Base-by-base conservation (phyloP, 225 moss, liverwort and hornwort genomes). In the Sphagnum contortum region DNA sequence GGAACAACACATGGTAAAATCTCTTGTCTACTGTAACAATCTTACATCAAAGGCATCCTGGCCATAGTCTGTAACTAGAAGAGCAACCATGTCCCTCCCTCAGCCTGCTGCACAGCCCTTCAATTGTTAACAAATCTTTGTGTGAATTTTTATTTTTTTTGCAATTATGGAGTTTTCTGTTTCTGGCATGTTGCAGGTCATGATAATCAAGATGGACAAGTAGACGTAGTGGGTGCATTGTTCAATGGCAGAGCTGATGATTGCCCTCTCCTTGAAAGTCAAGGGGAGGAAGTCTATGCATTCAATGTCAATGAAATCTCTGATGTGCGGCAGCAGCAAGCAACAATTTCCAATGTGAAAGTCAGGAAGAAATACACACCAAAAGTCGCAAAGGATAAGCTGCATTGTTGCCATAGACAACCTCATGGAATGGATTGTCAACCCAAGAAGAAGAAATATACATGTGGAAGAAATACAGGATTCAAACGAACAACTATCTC, bases 261-360 rank as follows among this genome's bases (percentile, higher is more conserved):
- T 29, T 29, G 29, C 29, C 29, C 67, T 8, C 0, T 64, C 62
- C 45, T 44, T 0, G 57, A 48, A 12, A 66, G 66, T 53, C 57
- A 59, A 44, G 64, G 55, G 29, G 49, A 68, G 69, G 11, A 56
- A 69, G 66, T 55, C 55, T 29, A 29, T 29, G 3, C 59, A 12
- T 85, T 85, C 48, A 81, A 85, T 60, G 59, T 85, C 59, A 85
- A 85, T 56, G 81, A 81, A 72, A 75, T 85, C 29, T 81, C 85
- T 3, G 76, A 67, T 4, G 67, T 29, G 44, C 29, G 1, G 29
- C 29, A 29, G 29, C 29, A 29, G 29, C 60, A 29, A 13, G 67
- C 69, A 55, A 62, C 75, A 10, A 69, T 73, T 8, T 69, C 76
- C 0, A 85, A 81, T 57, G 59, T 70, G 11, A 73, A 81, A 59